Evolutionary conservation across 805 yeast genomes (phyloP).

Genomic region (Maudiozyma bulderi): DNA sequence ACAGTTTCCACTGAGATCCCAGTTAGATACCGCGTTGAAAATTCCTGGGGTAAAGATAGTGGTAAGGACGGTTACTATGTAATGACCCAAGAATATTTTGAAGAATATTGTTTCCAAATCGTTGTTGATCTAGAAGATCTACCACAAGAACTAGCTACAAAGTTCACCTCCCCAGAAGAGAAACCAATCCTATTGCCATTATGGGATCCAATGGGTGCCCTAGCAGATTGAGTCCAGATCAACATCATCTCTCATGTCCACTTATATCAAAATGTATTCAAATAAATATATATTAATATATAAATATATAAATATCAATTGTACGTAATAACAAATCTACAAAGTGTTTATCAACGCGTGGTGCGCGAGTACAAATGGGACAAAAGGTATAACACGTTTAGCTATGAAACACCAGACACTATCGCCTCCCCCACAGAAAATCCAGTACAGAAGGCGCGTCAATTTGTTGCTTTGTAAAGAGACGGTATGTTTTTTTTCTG

Average conservation of each 20-base stretch:
- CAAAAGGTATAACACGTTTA: too few species aligned
- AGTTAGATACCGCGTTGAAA: slow-evolving; percentile 62
- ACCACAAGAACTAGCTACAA: slow-evolving; percentile 31
- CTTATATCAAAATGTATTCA: background rate
- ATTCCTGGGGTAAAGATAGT: slow-evolving; percentile 65
- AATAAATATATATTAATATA: background rate
- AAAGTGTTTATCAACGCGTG: too few species aligned
- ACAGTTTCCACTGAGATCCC: slow-evolving; percentile 41
- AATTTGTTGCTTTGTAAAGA: too few species aligned
- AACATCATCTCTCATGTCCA: background rate
- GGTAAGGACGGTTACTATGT: slow-evolving; percentile 61
- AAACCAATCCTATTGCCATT: slow-evolving; percentile 54
- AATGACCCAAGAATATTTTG: slow-evolving; percentile 66
- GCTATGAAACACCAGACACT: too few species aligned
- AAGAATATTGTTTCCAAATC: slow-evolving; percentile 65
- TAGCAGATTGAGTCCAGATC: slow-evolving; percentile 33
- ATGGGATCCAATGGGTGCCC: slow-evolving; percentile 75
- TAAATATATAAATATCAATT: background rate
- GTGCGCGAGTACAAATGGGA: too few species aligned
- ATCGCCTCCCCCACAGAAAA: too few species aligned
- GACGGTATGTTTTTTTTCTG: too few species aligned
- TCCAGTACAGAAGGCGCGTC: too few species aligned
- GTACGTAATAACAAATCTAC: background rate
- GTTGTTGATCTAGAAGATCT: slow-evolving; percentile 49
- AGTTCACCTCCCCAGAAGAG: slow-evolving; percentile 32